Evolutionary conservation across 2,329 filamentous ascomycete species (phyloP), one percentile per base, ranked within the genome.

Genomic region (Dothistroma pini): DNA sequence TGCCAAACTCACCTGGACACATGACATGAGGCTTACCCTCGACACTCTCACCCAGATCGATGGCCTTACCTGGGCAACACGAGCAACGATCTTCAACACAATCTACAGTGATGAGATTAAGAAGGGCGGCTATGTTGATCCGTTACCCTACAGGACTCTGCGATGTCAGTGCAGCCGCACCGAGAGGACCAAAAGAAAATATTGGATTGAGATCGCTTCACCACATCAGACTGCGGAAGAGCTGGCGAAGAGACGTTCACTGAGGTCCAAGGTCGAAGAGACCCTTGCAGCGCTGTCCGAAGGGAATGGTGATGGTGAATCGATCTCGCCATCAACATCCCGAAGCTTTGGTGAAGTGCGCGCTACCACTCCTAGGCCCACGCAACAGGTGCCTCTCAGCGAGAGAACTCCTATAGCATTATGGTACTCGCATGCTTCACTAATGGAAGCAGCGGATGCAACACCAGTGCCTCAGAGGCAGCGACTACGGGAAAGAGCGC

Each of bases 11-110:
- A 56, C 7, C 2, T 56, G 54, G 38, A 56, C 54, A 2, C 11
- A 49, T 16, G 54, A 56, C 11, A 56, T 56, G 54, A 48, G 41
- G 25, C 22, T 56, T 4, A 48, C 54, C 21, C 41, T 56, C 4
- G 10, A 56, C 44, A 6, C 49, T n/a, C 54, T 56, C 35, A 21
- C 32, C 16, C 22, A 34, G 2, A 25, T 49, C 4, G 5, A 4
- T 2, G 16, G 4, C 14, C 21, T 49, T 2, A 32, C 54, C 8
- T 56, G 54, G 54, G 25, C 1, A 2, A 4, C 3, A 9, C 38
- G 41, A 2, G 10, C 54, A 4, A 10, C 9, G 19, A 6, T 49
- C 3, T 56, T 56, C 41, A 31, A 56, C 16, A 19, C 0, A 2
- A n/a, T 56, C 9, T 34, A 41, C 11, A 10, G 2, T 14, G 38